Percentiles rank a stretch among this genome's conserved stretches.
Conservation (phyloP, 108 stramenopile species). For the Chaetoceros tenuissimus region DNA sequence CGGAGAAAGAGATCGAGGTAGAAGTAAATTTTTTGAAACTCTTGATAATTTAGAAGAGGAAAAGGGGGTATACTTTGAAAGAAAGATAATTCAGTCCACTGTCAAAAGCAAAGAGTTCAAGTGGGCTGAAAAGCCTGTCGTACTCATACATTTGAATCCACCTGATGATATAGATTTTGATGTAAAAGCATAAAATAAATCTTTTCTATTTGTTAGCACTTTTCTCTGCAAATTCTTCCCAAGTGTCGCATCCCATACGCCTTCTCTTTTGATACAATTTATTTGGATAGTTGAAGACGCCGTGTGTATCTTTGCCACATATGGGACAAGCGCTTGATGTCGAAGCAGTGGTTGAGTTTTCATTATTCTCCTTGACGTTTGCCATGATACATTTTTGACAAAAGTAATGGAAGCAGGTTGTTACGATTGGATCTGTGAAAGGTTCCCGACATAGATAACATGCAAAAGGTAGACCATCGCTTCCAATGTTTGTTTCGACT, state of each 20-base stretch:
- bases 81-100: too few species aligned
- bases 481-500: constrained; percentile 3
- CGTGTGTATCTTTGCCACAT: constrained; percentile 85
- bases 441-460: constrained; percentile 85
- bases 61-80: too few species aligned
- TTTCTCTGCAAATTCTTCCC: constrained; percentile 29
- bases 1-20: too few species aligned
- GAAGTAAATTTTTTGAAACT: too few species aligned
- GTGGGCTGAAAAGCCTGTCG: too few species aligned
- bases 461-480: constrained; percentile 91
- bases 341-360: not conserved
- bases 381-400: constrained; percentile 78
- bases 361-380: constrained; percentile 24
- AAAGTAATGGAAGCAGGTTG: constrained; percentile 91
- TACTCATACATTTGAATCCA: too few species aligned
- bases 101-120: too few species aligned
- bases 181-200: too few species aligned
- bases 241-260: constrained; percentile 41
- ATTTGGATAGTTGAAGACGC: constrained; percentile 75
- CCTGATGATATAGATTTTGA: too few species aligned
- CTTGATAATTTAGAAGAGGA: too few species aligned
- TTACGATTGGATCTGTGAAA: constrained; percentile 91
- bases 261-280: constrained; percentile 69
- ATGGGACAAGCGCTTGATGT: constrained; percentile 58
- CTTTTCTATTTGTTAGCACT: too few species aligned